These are phyloP conservation scores for Colletotrichum melonis DNA, from an alignment of 2,329 filamentous ascomycete genomes.

Conservation along the genomic window DNA sequence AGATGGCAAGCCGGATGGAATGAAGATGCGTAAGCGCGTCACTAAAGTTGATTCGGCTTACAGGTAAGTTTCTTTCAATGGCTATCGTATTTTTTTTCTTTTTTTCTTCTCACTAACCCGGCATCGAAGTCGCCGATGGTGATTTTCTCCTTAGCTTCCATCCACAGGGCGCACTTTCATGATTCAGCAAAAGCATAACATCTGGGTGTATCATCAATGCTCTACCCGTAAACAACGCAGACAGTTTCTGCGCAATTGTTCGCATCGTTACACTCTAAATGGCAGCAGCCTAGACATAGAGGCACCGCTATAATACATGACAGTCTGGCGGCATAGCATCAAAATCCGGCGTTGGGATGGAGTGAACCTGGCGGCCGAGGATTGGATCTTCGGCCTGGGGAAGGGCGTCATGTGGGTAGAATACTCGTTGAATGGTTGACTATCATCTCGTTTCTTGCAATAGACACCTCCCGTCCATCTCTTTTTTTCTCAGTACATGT, in stretches of 20 bases:
- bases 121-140: conserved; percentile 50
- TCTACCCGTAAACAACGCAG: neutral
- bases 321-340: neutral
- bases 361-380: neutral
- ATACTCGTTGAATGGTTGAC: neutral
- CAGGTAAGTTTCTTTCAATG: conserved; percentile 41
- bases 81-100: neutral
- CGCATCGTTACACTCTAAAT: neutral
- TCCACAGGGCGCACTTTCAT: neutral
- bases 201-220: neutral
- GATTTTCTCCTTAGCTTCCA: neutral
- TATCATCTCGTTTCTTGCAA: neutral
- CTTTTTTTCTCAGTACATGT: neutral
- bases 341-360: conserved; percentile 10
- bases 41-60: conserved; percentile 51
- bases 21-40: conserved; percentile 45
- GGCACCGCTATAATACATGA: neutral
- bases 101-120: neutral
- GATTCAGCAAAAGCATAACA: neutral
- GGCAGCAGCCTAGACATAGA: neutral
- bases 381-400: neutral
- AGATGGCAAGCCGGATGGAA: conserved; percentile 40
- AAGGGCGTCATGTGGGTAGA: conserved; percentile 3
- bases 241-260: conserved; percentile 1
- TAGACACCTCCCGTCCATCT: neutral